Evolutionary conservation across 495 filamentous ascomycete species (phyloP), one percentile per base, ranked within the genome.

Genomic region (Baudoinia panamericana): DNA sequence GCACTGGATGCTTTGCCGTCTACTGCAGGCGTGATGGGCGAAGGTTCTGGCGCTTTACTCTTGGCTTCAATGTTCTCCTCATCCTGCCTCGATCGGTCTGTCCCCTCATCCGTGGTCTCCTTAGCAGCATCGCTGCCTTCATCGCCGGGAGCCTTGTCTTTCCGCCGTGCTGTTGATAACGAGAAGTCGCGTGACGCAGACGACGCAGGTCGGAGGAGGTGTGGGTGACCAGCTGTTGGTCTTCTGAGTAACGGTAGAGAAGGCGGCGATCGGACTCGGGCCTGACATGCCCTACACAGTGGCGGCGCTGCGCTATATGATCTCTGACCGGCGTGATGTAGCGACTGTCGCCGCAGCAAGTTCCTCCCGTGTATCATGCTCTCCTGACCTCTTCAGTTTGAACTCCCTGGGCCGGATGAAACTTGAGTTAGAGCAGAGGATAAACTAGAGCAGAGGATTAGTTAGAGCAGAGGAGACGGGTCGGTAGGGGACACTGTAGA

Each of bases 41-140:
- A 55, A 31, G 72, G 69, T 8, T 70, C 63, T 10, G 70, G 68
- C 9, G 55, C 45, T 30, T 69, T 66, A 10, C 59, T 57, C 37
- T 69, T 66, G 1, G 35, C 55, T 38, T 60, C 57, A 5, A 42
- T 59, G 37, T 53, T 53, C 9, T 56, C 59, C 18, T 56, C 53
- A n/a, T 48, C 38, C 30, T 37, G 32, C 21, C 50, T 54, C 19
- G 61, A 53, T 30, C 54, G 53, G 35, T 60, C 60, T 20, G 69
- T 63, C 12, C 63, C 56, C 39, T 64, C 62, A n/a, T 72, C 66
- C 34, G 63, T 63, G 39, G 69, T 63, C 23, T 65, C 57, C 41
- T 75, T 67, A 38, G 71, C 61, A 2, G 55, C 36, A 15, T 56
- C 60, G 27, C 67, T 61, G 36, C 66, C 67, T 30, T 42, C 45